These are phyloP conservation scores for Chaetomiaceae sp. DNA, from an alignment of 2,329 filamentous ascomycete genomes.

Conservation along the genomic window DNA sequence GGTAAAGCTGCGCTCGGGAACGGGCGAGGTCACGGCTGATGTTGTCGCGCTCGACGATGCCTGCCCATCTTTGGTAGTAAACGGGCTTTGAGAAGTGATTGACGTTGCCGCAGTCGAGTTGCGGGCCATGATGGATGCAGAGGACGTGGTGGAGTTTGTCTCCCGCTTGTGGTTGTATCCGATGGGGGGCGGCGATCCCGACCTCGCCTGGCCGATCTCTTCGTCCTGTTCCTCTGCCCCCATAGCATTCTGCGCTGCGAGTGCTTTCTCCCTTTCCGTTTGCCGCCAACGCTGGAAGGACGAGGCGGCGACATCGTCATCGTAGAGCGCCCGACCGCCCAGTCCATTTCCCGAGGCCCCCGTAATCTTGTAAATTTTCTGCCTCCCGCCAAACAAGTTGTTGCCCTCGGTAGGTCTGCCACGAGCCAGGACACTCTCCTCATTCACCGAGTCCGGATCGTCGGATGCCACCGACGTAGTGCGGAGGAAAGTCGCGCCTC, in stretches of 20 bases:
- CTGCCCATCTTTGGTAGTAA: conserved; percentile 49
- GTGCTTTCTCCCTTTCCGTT: conserved; percentile 49
- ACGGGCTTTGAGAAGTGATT: conserved; percentile 64
- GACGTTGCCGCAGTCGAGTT: conserved; percentile 88
- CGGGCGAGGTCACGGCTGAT: conserved; percentile 36
- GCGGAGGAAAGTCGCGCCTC: conserved; percentile 53
- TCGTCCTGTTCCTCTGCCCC: conserved; percentile 33
- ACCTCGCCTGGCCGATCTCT: conserved; percentile 39
- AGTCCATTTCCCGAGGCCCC: conserved; percentile 43
- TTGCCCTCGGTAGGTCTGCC: conserved; percentile 84
- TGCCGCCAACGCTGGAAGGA: conserved; percentile 74
- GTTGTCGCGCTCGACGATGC: conserved; percentile 35
- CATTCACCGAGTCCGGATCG: conserved; percentile 59
- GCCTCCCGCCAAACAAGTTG: conserved; percentile 86
- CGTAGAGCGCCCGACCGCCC: conserved; percentile 68
- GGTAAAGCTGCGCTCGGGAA: conserved; percentile 60
- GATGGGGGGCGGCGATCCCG: conserved; percentile 53
- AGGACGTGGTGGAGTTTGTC: conserved; percentile 81
- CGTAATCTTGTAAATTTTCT: conserved; percentile 89
- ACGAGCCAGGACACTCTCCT: conserved; percentile 73
- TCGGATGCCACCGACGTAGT: conserved; percentile 62
- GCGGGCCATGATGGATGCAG: conserved; percentile 59
- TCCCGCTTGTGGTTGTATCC: conserved; percentile 72
- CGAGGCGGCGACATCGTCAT: conserved; percentile 78
- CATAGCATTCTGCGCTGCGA: conserved; percentile 38